Conservation (phyloP, 2,329 filamentous ascomycete genomes). For the Amauroascus niger region DNA sequence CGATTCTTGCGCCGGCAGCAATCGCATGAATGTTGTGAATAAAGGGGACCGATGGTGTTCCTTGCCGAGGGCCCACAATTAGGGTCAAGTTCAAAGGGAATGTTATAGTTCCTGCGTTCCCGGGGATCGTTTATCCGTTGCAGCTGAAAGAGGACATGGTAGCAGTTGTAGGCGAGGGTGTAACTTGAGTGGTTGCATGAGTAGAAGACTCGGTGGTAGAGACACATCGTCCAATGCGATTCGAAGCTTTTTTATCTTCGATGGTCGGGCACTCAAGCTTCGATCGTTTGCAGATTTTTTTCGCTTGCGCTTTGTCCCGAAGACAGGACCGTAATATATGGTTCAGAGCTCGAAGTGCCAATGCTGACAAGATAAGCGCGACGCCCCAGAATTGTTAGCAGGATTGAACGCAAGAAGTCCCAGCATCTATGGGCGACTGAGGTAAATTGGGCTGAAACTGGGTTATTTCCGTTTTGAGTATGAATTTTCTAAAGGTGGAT, state of each 20-base stretch:
- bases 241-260: not conserved
- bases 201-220: slow-evolving; percentile 20
- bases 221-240: slow-evolving; percentile 30
- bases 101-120: slow-evolving; percentile 14
- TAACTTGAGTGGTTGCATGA: slow-evolving; percentile 23
- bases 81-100: slow-evolving; percentile 14
- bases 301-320: not conserved
- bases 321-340: too few relatives aligned
- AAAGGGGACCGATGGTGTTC: slow-evolving; percentile 8
- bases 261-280: not conserved
- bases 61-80: slow-evolving; percentile 11
- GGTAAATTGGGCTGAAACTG: not conserved
- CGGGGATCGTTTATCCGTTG: slow-evolving; percentile 26
- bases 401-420: too few relatives aligned
- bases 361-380: not conserved
- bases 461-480: not conserved
- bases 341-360: too few relatives aligned
- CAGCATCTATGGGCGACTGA: too few relatives aligned
- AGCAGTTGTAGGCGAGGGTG: slow-evolving; percentile 22
- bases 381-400: too few relatives aligned
- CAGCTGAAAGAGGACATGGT: slow-evolving; percentile 20
- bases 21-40: slow-evolving; percentile 4
- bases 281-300: not conserved
- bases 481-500: not conserved
- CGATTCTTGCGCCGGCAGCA: slow-evolving; percentile 4